phyloP scores from a whole-genome alignment of 169 alveolate genomes.

The Cyclospora cayetanensis region DNA sequence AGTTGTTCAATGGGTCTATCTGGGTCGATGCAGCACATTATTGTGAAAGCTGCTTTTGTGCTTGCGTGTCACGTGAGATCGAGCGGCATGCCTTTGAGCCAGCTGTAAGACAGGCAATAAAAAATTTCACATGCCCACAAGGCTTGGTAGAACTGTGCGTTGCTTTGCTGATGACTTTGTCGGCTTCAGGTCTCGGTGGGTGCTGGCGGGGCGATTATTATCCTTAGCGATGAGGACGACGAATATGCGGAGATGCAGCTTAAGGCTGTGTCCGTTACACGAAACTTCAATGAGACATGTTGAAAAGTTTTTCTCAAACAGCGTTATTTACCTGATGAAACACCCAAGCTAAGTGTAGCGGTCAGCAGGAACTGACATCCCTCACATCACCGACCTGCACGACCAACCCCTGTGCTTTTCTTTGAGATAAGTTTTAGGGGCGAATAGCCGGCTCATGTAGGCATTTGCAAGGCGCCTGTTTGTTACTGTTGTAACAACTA shows the following conservation, averaged over 20 bases:
- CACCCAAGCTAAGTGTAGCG: background rate
- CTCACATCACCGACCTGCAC: background rate
- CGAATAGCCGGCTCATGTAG: background rate
- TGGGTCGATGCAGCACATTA: too few species aligned
- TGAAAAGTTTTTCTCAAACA: background rate
- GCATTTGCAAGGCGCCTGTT: background rate
- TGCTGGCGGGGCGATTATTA: constrained; percentile 79
- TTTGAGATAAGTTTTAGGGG: too few species aligned
- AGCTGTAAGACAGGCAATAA: too few species aligned
- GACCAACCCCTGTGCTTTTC: too few species aligned
- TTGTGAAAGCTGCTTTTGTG: too few species aligned
- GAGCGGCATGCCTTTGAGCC: too few species aligned
- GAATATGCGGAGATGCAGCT: constrained; percentile 77
- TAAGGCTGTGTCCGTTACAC: constrained; percentile 55
- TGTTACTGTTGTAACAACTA: too few species aligned
- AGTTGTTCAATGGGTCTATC: too few species aligned
- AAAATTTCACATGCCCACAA: too few species aligned
- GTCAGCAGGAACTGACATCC: background rate
- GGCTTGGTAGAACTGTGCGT: too few species aligned
- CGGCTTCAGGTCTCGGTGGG: constrained; percentile 72
- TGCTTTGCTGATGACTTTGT: background rate
- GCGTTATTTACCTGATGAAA: background rate
- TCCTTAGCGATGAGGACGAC: constrained; percentile 73
- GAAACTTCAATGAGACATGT: background rate
- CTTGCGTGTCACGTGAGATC: too few species aligned